Conservation (phyloP, 106 monocot genomes). For the Dioscorea zingiberensis region DNA sequence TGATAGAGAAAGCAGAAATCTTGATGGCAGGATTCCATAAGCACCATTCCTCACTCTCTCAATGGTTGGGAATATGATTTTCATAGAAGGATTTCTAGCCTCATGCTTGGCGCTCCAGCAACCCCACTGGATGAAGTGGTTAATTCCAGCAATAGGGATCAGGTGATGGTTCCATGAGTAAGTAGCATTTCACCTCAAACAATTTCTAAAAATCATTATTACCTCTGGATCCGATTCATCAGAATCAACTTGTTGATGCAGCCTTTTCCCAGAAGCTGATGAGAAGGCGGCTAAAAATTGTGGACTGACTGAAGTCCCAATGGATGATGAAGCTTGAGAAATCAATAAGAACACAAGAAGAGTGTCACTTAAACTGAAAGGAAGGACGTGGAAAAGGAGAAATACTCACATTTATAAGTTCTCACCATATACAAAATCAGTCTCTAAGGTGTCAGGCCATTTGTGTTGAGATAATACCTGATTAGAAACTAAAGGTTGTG, state of each 20-base stretch:
- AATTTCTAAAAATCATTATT: background rate
- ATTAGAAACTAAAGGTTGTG: background rate
- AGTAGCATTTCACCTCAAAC: background rate
- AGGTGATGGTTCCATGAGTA: background rate
- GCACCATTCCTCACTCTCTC: conserved; percentile 48
- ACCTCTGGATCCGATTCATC: conserved; percentile 95
- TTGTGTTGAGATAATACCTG: conserved; percentile 62
- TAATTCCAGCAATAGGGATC: background rate
- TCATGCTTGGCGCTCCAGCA: conserved; percentile 54
- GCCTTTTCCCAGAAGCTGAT: conserved; percentile 76
- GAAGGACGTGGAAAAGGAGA: background rate
- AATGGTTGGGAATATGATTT: conserved; percentile 64
- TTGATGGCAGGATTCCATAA: conserved; percentile 32
- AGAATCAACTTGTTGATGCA: conserved; percentile 47
- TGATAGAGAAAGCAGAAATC: conserved; percentile 46
- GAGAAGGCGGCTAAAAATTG: conserved; percentile 74
- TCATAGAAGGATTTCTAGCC: conserved; percentile 38
- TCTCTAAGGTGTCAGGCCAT: conserved; percentile 76
- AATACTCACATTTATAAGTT: background rate
- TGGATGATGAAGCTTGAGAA: conserved; percentile 60
- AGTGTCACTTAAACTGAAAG: background rate
- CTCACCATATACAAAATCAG: conserved; percentile 84
- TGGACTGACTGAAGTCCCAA: conserved; percentile 65
- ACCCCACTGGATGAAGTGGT: conserved; percentile 50
- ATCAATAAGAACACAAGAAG: background rate